Evolutionary conservation across 306 rosid species (phyloP), one percentile per base, ranked within the genome.

Genomic region (Prinsepia uniflora): DNA sequence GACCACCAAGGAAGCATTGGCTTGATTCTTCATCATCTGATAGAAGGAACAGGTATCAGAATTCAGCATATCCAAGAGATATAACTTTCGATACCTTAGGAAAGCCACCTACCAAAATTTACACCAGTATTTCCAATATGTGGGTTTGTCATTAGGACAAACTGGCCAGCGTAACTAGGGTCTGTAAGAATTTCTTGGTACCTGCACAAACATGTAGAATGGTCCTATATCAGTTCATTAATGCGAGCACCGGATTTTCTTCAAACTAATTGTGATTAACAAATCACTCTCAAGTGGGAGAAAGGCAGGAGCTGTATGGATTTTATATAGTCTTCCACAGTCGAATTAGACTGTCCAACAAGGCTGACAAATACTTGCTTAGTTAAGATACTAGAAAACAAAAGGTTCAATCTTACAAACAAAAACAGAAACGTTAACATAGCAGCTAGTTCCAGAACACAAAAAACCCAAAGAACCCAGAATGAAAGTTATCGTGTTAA

Each of bases 101-200:
- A 45, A 80, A 72, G 18, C 50, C 17, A 71, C 89, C 30, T 61
- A 86, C 98, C 93, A 45, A 88, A 88, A 85, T 92, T 92, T 49
- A 92, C 81, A 80, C 98, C 96, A 62, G 98, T 88, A 66, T 92
- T 90, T 80, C 98, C 98, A 53, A 94, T 94, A 18, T 90, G 98
- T 0, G 98, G 98, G 81, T 84, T 95, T 58, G 97, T 89, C 97
- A 95, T 95, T 24, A 91, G 79, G 59, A 95, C 97, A 82, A 91
- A 91, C 78, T 95, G 97, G 4, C 97, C 99, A 72, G 97, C 92
- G 78, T 94, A 94, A 75, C 97, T 94, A 56, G 99, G 99, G 77
- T 94, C 97, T 0, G 99, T 94, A 61, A 94, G 80, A 81, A 94
- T 94, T 74, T 94, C 99, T 76, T 94, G 99, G 84, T 94, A 94